phyloP scores from a whole-genome alignment of 2,329 filamentous ascomycete species.

The Colletotrichum higginsianum region DNA sequence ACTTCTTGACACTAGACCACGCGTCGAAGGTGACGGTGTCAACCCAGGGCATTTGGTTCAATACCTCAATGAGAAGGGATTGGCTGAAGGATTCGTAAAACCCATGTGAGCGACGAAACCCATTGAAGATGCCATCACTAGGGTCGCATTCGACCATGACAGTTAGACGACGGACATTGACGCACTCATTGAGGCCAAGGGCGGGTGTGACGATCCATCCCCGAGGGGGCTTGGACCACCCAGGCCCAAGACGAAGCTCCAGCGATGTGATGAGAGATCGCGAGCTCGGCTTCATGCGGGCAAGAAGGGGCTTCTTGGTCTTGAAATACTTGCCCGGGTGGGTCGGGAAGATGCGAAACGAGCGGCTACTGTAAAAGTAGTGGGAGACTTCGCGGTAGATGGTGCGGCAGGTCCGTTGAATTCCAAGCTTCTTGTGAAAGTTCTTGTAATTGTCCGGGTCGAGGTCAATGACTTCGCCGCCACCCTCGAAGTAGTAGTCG shows the following conservation, averaged over 20 bases:
- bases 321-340: conserved; percentile 78
- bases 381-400: conserved; percentile 76
- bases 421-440: conserved; percentile 70
- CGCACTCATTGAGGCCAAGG: conserved; percentile 75
- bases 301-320: conserved; percentile 79
- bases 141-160: conserved; percentile 83
- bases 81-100: conserved; percentile 80
- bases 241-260: conserved; percentile 80
- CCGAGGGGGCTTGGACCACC: conserved; percentile 78
- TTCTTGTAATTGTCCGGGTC: conserved; percentile 76
- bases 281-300: conserved; percentile 74
- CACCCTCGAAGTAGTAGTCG: conserved; percentile 70
- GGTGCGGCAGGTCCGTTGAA: conserved; percentile 73
- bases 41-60: conserved; percentile 71
- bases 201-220: conserved; percentile 78
- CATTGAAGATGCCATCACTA: conserved; percentile 76
- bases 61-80: conserved; percentile 68
- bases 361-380: conserved; percentile 75
- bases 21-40: conserved; percentile 78
- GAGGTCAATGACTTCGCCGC: conserved; percentile 73
- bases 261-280: conserved; percentile 73
- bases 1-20: conserved; percentile 75
- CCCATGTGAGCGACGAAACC: conserved; percentile 75
- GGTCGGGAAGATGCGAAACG: conserved; percentile 77
- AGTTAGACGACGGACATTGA: conserved; percentile 70